These are phyloP conservation scores for Zymoseptoria crescenta DNA, from an alignment of 2,329 filamentous ascomycete species.

Conservation along the genomic window DNA sequence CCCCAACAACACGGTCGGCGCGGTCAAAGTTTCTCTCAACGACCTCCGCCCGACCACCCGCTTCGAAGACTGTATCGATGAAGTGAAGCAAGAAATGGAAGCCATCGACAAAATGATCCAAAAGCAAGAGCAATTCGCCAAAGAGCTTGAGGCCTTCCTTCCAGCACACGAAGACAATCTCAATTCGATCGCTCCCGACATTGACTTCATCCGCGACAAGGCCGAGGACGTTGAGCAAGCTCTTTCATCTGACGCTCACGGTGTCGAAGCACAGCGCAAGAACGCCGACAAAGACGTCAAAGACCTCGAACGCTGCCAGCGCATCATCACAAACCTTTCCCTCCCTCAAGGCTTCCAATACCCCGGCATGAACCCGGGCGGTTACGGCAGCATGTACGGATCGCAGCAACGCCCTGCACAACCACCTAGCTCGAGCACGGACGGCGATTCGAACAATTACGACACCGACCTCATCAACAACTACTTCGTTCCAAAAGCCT, in stretches of 20 bases:
- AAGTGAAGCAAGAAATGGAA: constrained; percentile 71
- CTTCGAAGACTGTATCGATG: constrained; percentile 80
- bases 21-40: constrained; percentile 68
- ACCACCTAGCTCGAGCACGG: constrained; percentile 6
- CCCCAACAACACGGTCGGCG: constrained; percentile 39
- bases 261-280: constrained; percentile 50
- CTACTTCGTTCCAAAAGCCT: constrained; percentile 39
- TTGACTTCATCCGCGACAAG: constrained; percentile 55
- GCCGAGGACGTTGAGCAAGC: constrained; percentile 56
- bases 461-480: constrained; percentile 39
- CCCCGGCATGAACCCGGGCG: constrained; percentile 18
- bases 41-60: constrained; percentile 80
- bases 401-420: constrained; percentile 15
- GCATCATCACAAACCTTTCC: constrained; percentile 65
- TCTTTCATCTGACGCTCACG: constrained; percentile 54
- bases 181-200: constrained; percentile 56
- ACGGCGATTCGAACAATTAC: constrained; percentile 21
- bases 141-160: constrained; percentile 63
- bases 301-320: constrained; percentile 64
- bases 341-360: constrained; percentile 59
- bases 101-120: constrained; percentile 73
- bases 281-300: constrained; percentile 58
- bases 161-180: constrained; percentile 56
- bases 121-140: constrained; percentile 66
- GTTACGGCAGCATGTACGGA: constrained; percentile 12